Evolutionary conservation across 2,329 filamentous ascomycete species (phyloP).

Genomic region (Mycosphaerelloides madeirae): DNA sequence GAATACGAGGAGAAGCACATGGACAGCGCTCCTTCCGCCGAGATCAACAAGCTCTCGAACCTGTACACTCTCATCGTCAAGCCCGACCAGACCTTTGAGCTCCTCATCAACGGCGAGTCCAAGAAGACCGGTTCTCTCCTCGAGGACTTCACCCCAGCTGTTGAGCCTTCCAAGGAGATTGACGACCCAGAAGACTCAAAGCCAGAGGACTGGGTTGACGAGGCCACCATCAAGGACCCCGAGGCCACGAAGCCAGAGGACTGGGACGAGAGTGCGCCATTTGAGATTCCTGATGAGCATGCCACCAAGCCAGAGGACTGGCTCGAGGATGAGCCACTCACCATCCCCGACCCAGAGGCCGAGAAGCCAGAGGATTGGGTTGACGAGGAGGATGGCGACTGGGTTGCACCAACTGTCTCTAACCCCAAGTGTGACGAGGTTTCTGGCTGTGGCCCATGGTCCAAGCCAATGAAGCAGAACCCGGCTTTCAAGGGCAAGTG

Average conservation of each 20-base stretch:
- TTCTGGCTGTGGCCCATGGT: slow-evolving; percentile 92
- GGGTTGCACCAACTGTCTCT: slow-evolving; percentile 80
- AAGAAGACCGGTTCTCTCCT: slow-evolving; percentile 86
- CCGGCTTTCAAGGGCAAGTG: slow-evolving; percentile 99
- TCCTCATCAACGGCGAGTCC: slow-evolving; percentile 84
- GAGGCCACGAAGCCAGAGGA: slow-evolving; percentile 95
- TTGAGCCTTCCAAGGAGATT: slow-evolving; percentile 93
- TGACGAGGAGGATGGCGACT: slow-evolving; percentile 98
- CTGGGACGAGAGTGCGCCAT: slow-evolving; percentile 98
- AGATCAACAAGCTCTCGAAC: slow-evolving; percentile 84
- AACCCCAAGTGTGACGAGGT: slow-evolving; percentile 95
- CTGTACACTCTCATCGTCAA: slow-evolving; percentile 96
- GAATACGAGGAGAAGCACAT: slow-evolving; percentile 99
- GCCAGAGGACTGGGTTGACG: slow-evolving; percentile 93
- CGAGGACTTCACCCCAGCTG: slow-evolving; percentile 86
- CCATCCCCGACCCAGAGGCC: slow-evolving; percentile 85
- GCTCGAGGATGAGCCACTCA: slow-evolving; percentile 82
- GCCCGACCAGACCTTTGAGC: slow-evolving; percentile 90
- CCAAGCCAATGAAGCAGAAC: slow-evolving; percentile 88
- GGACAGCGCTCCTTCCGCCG: slow-evolving; percentile 72
- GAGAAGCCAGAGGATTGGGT: slow-evolving; percentile 99
- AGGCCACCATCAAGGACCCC: slow-evolving; percentile 84
- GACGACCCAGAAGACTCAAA: slow-evolving; percentile 91
- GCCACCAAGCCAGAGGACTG: slow-evolving; percentile 91
- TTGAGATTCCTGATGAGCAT: slow-evolving; percentile 90